Conservation (phyloP, 495 filamentous ascomycete species). For the Penicillium arizonense region DNA sequence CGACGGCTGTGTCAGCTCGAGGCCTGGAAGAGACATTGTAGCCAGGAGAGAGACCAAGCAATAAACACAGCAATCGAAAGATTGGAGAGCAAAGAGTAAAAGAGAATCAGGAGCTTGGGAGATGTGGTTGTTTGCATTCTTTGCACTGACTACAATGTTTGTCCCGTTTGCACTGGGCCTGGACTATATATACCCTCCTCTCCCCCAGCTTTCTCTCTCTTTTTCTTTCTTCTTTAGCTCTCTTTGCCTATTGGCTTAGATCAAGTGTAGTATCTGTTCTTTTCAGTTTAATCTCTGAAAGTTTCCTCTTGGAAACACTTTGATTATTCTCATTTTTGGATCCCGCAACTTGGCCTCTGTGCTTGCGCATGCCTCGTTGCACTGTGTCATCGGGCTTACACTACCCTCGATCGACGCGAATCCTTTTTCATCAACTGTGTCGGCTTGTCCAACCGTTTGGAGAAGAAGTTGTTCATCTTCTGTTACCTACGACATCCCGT, state of each 20-base stretch:
- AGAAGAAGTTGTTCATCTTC: constrained; percentile 48
- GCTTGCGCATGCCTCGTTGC: constrained; percentile 73
- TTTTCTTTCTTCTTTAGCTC: constrained; percentile 52
- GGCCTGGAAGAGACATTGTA: constrained; percentile 47
- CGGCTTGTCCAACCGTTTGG: constrained; percentile 57
- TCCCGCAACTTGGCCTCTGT: constrained; percentile 59
- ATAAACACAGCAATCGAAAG: neutral
- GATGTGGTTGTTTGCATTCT: neutral
- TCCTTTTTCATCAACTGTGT: constrained; percentile 58
- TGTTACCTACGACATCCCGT: no score
- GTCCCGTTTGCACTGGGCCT: no score
- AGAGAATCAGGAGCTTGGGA: neutral
- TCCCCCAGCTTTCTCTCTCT: constrained; percentile 29
- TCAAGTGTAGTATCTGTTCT: constrained; percentile 99
- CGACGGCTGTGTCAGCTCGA: constrained; percentile 45
- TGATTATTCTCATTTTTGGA: constrained; percentile 84
- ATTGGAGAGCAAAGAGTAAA: neutral
- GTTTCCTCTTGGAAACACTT: constrained; percentile 63
- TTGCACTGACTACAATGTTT: no score
- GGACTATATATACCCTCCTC: constrained; percentile 30
- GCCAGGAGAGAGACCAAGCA: neutral
- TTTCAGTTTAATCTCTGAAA: constrained; percentile 89
- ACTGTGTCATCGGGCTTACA: constrained; percentile 88
- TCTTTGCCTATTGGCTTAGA: constrained; percentile 66
- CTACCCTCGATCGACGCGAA: constrained; percentile 83